Percentiles rank a stretch among this genome's conserved stretches.
Evolutionary conservation across 257 asterid species (phyloP).

Genomic region (Marsdenia floribunda): DNA sequence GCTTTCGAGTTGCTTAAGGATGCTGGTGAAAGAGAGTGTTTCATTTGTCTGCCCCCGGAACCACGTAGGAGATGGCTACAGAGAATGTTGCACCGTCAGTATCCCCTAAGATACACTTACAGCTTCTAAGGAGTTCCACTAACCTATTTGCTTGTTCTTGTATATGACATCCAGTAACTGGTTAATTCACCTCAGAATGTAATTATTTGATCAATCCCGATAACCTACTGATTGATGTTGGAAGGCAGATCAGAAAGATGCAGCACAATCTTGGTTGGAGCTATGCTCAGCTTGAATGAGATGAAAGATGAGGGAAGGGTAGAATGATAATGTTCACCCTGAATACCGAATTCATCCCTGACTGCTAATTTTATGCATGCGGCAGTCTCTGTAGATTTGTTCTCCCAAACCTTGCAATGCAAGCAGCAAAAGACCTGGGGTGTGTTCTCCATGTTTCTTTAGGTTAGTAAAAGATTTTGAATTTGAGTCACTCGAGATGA

Average conservation of each 20-base stretch:
- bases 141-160: not conserved
- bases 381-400: not conserved
- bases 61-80: constrained; percentile 97
- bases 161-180: not conserved
- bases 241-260: not conserved
- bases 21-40: constrained; percentile 72
- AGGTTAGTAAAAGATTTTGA: too few species aligned
- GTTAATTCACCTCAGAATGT: not conserved
- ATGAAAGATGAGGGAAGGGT: not conserved
- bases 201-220: not conserved
- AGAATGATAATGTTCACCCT: not conserved
- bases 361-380: not conserved
- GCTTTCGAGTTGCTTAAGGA: constrained; percentile 78
- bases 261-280: not conserved
- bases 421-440: not conserved
- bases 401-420: not conserved
- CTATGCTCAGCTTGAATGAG: not conserved
- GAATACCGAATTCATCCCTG: not conserved
- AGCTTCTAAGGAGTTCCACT: constrained; percentile 24
- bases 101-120: constrained; percentile 60
- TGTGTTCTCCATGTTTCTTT: too few species aligned
- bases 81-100: constrained; percentile 56
- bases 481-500: too few species aligned
- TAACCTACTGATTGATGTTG: not conserved
- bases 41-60: constrained; percentile 74